Conservation (phyloP, 495 filamentous ascomycete genomes). For the Penicillium argentinense region DNA sequence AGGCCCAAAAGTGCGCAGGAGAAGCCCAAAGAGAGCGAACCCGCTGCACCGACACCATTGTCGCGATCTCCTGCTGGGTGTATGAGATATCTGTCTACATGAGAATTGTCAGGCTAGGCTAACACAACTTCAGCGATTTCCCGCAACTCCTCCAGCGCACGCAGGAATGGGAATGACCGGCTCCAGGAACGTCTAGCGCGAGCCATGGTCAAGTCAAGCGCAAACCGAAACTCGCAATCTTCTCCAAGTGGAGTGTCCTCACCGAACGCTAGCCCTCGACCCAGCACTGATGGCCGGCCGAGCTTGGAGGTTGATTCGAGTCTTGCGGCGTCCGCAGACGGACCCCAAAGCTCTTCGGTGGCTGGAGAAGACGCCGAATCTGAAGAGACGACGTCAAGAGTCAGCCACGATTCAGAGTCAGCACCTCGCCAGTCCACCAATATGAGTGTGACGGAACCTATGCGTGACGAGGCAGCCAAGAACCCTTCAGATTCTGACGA, state of each 20-base stretch:
- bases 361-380: slow-evolving; percentile 10
- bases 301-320: slow-evolving; percentile 41
- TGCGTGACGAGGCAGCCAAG: slow-evolving; percentile 19
- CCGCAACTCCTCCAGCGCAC: slow-evolving; percentile 48
- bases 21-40: slow-evolving; percentile 23
- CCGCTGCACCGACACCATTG: slow-evolving; percentile 6
- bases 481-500: slow-evolving; percentile 5
- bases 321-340: slow-evolving; percentile 18
- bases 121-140: slow-evolving; percentile 46
- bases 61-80: slow-evolving; percentile 21
- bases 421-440: slow-evolving; percentile 38
- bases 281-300: slow-evolving; percentile 34
- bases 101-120: slow-evolving; percentile 8
- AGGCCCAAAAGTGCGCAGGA: slow-evolving; percentile 19
- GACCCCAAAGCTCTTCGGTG: slow-evolving; percentile 7
- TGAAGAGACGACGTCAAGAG: slow-evolving; percentile 13
- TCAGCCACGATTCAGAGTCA: slow-evolving; percentile 34
- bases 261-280: slow-evolving; percentile 35
- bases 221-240: slow-evolving; percentile 29
- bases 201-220: slow-evolving; percentile 52
- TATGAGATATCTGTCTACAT: slow-evolving; percentile 7
- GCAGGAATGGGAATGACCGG: slow-evolving; percentile 72
- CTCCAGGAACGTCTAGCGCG: slow-evolving; percentile 84
- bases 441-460: slow-evolving; percentile 11
- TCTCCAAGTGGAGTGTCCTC: slow-evolving; percentile 34